Conservation (phyloP, 108 stramenopile genomes). For the Conticribra guillardii region DNA sequence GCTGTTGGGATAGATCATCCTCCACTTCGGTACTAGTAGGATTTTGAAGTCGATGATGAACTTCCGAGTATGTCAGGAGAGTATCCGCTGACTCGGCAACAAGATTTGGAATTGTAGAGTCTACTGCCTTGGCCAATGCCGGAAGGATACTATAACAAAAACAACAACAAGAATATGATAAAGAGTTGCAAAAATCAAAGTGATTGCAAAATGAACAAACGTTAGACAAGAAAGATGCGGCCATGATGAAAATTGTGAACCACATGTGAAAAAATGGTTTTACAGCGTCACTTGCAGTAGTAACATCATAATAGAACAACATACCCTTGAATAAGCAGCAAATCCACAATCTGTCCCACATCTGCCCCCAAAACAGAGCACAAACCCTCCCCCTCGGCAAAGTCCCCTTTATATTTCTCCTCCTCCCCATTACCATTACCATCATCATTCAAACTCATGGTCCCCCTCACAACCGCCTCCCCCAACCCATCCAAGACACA, state of each 20-base stretch:
- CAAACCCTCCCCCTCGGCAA: background rate
- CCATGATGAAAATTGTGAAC: background rate
- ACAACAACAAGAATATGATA: background rate
- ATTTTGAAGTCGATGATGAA: constrained; percentile 31
- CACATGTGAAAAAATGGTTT: constrained; percentile 1
- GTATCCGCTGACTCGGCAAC: constrained; percentile 35
- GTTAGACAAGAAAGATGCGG: background rate
- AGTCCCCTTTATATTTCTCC: background rate
- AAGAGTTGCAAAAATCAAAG: background rate
- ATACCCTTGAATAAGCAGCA: constrained; percentile 36
- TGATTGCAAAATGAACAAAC: background rate
- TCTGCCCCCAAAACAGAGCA: constrained; percentile 27
- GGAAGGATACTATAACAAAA: constrained; percentile 24
- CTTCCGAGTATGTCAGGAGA: constrained; percentile 38
- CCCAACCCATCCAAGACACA: constrained; percentile 46
- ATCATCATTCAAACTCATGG: constrained; percentile 18
- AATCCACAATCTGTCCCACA: constrained; percentile 41
- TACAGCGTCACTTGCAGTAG: background rate
- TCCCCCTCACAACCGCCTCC: constrained; percentile 23
- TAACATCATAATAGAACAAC: constrained; percentile 7
- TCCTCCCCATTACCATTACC: constrained; percentile 2
- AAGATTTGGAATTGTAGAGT: constrained; percentile 24
- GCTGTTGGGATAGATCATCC: background rate
- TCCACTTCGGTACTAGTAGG: constrained; percentile 2
- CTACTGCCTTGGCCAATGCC: constrained; percentile 19